Evolutionary conservation across 1,284 basidiomycete genomes (phyloP), one percentile per base, ranked within the genome.

Genomic region (Agaricales sp.): DNA sequence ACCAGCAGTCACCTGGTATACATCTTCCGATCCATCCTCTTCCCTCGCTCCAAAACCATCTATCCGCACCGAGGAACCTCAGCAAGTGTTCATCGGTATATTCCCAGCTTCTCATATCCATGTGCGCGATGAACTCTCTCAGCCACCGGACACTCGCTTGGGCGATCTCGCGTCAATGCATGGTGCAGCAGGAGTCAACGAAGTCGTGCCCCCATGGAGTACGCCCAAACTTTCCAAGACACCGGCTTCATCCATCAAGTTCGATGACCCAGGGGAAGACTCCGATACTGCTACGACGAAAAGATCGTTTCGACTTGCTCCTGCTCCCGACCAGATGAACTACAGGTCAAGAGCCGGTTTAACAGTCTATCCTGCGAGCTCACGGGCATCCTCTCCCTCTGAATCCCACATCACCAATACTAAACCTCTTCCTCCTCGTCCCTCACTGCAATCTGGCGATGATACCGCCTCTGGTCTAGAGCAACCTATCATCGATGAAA

Each of bases 401-500:
- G 80, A 79, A 38, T 80, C 82, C 16, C 78, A 80, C 48, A 64
- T 74, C 12, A 61, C 13, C 13, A 8, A 8, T 19, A 21, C 75
- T 57, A 94, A 91, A 64, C 87, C 87, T 2, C 72, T 91, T 4
- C 94, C 94, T 2, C 94, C 94, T 2, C 78, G 96, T 45, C 94
- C 95, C 2, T 91, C 88, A 11, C 77, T 98, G 47, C 94, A 93
- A 53, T 89, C 90, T 2, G 90, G 90, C 43, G 92, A 95, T 61
- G 92, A 95, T 55, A 97, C 93, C 1, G 75, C 78, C 2, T 83
- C 85, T 0, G 92, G 92, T 3, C 72, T 76, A 21, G 70, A 67
- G 11, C 93, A 96, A 61, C 95, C 94, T 1, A 83, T 98, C 59
- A 81, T 98, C 48, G 95, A 99, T 66, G 95, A 99, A 68, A 96